Conservation (phyloP, 2,329 filamentous ascomycete genomes). For the Colletotrichum trifolii region DNA sequence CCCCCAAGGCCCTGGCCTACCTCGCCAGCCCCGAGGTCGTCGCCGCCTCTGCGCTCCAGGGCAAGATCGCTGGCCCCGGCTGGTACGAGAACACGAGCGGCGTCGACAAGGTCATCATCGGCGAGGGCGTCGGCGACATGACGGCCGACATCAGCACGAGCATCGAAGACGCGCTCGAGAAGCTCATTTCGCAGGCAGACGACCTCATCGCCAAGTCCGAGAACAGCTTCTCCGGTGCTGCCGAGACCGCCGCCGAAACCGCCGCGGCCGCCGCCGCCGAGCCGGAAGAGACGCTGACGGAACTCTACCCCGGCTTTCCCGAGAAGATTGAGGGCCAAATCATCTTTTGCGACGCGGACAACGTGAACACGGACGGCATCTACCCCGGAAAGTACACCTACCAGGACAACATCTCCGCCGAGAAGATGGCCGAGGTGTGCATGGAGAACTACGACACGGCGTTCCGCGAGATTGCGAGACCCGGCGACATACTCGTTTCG, state of each 20-base stretch:
- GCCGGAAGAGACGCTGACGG: constrained; percentile 59
- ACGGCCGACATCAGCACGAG: constrained; percentile 73
- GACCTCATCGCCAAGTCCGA: constrained; percentile 66
- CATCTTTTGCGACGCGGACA: constrained; percentile 82
- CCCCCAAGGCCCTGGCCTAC: constrained; percentile 82
- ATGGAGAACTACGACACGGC: constrained; percentile 92
- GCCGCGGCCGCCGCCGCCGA: too few species aligned
- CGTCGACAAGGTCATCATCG: constrained; percentile 73
- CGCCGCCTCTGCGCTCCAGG: constrained; percentile 83
- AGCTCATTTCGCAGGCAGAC: constrained; percentile 77
- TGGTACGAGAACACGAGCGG: constrained; percentile 80
- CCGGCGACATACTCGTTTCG: constrained; percentile 83
- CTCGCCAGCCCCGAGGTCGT: constrained; percentile 91
- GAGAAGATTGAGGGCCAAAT: constrained; percentile 87
- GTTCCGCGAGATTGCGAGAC: constrained; percentile 72
- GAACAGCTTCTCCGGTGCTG: constrained; percentile 53
- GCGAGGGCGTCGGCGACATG: constrained; percentile 75
- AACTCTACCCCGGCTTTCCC: constrained; percentile 88
- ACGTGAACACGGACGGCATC: constrained; percentile 92
- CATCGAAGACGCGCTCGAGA: constrained; percentile 77
- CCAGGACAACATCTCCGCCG: constrained; percentile 80
- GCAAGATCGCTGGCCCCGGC: constrained; percentile 80
- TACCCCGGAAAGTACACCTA: constrained; percentile 95
- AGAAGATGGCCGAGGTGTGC: constrained; percentile 87
- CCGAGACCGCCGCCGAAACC: constrained; percentile 40